phyloP scores from a whole-genome alignment of 2,329 filamentous ascomycete genomes.

The Davidsoniella virescens region DNA sequence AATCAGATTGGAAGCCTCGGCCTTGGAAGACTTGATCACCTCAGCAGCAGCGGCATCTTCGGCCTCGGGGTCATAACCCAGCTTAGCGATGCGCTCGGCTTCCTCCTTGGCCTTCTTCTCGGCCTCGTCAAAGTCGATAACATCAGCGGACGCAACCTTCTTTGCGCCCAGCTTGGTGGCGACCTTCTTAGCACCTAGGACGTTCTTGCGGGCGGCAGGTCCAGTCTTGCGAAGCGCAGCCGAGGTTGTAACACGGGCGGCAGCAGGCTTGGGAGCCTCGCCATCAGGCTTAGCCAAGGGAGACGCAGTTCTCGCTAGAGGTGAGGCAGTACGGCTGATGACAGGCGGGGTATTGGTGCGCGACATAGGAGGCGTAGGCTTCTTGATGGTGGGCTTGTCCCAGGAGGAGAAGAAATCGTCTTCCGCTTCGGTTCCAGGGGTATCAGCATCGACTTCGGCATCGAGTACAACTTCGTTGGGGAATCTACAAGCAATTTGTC shows the following conservation, averaged over 20 bases:
- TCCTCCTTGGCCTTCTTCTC: constrained; percentile 97
- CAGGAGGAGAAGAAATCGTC: constrained; percentile 98
- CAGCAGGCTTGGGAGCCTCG: constrained; percentile 38
- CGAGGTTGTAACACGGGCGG: constrained; percentile 55
- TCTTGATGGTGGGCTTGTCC: constrained; percentile 94
- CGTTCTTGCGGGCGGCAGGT: constrained; percentile 61
- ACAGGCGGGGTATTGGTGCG: constrained; percentile 74
- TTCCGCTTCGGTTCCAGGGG: constrained; percentile 62
- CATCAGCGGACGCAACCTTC: constrained; percentile 57
- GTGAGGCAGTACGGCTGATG: constrained; percentile 68
- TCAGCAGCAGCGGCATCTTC: constrained; percentile 54
- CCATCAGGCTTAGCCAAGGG: constrained; percentile 52
- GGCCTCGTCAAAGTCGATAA: constrained; percentile 91
- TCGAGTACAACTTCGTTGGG: constrained; percentile 67
- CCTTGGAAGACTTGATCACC: constrained; percentile 28
- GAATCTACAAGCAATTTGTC: constrained; percentile 35
- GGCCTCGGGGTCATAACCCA: constrained; percentile 88
- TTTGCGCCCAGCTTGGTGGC: constrained; percentile 76
- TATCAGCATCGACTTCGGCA: constrained; percentile 57
- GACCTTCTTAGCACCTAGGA: constrained; percentile 72
- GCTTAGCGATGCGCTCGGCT: constrained; percentile 83
- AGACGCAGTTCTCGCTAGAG: constrained; percentile 76
- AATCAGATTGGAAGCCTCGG: constrained; percentile 45
- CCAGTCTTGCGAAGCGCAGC: constrained; percentile 64
- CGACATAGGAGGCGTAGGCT: constrained; percentile 83